Conservation (phyloP, 129 eudicot species). For the Lonicera japonica region DNA sequence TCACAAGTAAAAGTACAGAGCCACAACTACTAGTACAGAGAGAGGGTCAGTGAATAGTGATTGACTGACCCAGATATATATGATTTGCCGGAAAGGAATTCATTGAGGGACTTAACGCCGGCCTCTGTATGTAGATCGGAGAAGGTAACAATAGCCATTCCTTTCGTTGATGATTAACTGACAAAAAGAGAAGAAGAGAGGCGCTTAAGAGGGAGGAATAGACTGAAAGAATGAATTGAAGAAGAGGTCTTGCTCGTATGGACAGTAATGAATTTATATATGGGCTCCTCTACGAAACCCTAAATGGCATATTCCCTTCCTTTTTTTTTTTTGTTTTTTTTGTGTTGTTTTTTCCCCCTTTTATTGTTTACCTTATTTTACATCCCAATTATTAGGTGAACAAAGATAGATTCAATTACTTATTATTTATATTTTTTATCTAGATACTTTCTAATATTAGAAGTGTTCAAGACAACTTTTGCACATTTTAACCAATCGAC, state of each 20-base stretch:
- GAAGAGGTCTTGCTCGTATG: not conserved
- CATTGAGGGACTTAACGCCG: slow-evolving; percentile 74
- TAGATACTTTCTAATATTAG: too few species aligned
- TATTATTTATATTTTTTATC: too few species aligned
- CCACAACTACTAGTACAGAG: too few species aligned
- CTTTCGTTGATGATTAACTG: not conserved
- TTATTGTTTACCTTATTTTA: too few species aligned
- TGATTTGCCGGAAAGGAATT: slow-evolving; percentile 63
- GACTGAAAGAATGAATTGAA: not conserved
- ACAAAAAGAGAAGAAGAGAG: not conserved
- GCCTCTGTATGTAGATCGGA: slow-evolving; percentile 81
- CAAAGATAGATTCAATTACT: too few species aligned
- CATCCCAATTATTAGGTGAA: too few species aligned
- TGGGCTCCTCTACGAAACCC: slow-evolving; percentile 3
- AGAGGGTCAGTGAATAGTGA: not conserved
- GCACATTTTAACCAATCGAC: too few species aligned
- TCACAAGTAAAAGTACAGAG: too few species aligned
- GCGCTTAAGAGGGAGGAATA: not conserved
- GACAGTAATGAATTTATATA: not conserved
- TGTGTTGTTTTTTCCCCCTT: too few species aligned
- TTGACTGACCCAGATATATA: slow-evolving; percentile 69
- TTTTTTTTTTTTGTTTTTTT: too few species aligned
- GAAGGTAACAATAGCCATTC: slow-evolving; percentile 78
- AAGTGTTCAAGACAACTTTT: too few species aligned
- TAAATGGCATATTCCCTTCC: slow-evolving; percentile 6